Evolutionary conservation across 2,329 filamentous ascomycete genomes (phyloP).

Genomic region (Chaetomium strumarium): DNA sequence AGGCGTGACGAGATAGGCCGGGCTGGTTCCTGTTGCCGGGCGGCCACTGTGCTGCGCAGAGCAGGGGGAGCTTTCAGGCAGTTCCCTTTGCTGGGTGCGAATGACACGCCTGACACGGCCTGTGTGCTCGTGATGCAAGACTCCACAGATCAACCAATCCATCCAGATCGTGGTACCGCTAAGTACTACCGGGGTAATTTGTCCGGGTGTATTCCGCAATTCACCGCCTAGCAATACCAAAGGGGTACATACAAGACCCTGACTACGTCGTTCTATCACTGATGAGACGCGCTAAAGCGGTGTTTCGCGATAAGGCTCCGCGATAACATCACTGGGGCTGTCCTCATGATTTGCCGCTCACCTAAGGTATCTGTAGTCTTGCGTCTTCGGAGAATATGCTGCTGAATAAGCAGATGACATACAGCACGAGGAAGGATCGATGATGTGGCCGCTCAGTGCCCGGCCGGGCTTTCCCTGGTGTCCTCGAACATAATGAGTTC

Average conservation of each 20-base stretch:
- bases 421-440: not conserved
- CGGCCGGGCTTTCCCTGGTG: too few species aligned
- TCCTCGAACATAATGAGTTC: too few species aligned
- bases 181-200: not conserved
- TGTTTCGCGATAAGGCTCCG: slow-evolving; percentile 22
- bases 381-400: not conserved
- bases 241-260: slow-evolving; percentile 6
- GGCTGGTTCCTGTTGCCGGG: slow-evolving; percentile 13
- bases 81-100: slow-evolving; percentile 10
- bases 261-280: slow-evolving; percentile 8
- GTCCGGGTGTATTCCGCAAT: not conserved
- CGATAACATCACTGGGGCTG: slow-evolving; percentile 17
- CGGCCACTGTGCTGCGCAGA: slow-evolving; percentile 5
- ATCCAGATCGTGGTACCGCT: not conserved
- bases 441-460: not conserved
- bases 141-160: not conserved
- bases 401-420: not conserved
- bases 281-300: slow-evolving; percentile 20
- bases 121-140: slow-evolving; percentile 20
- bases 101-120: slow-evolving; percentile 16
- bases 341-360: not conserved
- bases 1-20: slow-evolving; percentile 14
- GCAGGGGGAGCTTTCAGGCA: slow-evolving; percentile 1
- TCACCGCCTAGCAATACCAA: slow-evolving; percentile 7
- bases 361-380: not conserved